phyloP scores from a whole-genome alignment of 164 flowering plant genomes.

The Aristolochia californica region DNA sequence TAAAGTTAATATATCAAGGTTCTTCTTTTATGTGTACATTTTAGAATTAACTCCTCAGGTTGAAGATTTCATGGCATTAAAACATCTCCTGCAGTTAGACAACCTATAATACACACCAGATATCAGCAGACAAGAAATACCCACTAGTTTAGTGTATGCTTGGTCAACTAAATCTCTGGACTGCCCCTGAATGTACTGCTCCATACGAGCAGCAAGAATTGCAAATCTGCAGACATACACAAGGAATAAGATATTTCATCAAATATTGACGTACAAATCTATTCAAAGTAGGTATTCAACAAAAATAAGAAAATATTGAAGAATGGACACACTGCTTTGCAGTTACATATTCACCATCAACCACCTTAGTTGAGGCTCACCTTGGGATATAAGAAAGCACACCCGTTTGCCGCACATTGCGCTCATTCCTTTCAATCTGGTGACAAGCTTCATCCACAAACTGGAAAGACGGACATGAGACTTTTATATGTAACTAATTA shows the following conservation, averaged over 20 bases:
- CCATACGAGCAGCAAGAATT: slow-evolving; percentile 96
- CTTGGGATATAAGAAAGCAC: slow-evolving; percentile 86
- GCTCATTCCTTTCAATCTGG: slow-evolving; percentile 89
- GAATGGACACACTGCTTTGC: too few species aligned
- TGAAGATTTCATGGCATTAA: too few species aligned
- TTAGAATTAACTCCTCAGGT: too few species aligned
- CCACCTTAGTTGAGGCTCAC: slow-evolving; percentile 22
- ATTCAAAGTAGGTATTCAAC: too few species aligned
- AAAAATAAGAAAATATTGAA: too few species aligned
- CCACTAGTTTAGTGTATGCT: slow-evolving; percentile 91
- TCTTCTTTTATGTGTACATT: background rate
- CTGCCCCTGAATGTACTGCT: slow-evolving; percentile 98
- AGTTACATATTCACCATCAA: too few species aligned
- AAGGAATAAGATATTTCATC: background rate
- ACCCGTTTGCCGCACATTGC: slow-evolving; percentile 80
- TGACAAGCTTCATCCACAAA: slow-evolving; percentile 99
- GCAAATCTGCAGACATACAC: slow-evolving; percentile 49
- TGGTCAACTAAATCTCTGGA: slow-evolving; percentile 98
- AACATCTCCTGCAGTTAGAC: too few species aligned
- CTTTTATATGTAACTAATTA: background rate
- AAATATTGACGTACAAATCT: background rate
- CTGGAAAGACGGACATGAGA: slow-evolving; percentile 26
- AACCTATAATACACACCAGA: background rate
- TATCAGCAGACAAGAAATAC: slow-evolving; percentile 16
- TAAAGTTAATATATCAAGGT: background rate